Percentiles rank a stretch among this genome's conserved stretches.
Evolutionary conservation across 2,329 filamentous ascomycete species (phyloP).

Genomic region (Aspergillus ibericus): DNA sequence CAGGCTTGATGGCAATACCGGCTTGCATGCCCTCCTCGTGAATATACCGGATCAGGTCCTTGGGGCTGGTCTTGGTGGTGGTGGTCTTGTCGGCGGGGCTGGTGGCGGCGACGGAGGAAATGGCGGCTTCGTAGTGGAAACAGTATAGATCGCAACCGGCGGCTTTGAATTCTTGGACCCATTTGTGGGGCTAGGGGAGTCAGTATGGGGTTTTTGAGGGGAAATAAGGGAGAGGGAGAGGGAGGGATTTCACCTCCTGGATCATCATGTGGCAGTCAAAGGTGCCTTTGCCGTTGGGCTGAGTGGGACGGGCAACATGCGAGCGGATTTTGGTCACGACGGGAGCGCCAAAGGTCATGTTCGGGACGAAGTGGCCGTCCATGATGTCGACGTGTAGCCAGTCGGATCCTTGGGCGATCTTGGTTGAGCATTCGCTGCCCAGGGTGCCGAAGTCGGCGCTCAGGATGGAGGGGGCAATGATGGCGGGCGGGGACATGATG

Average conservation of each 20-base stretch:
- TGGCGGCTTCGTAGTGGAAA: slow-evolving; percentile 97
- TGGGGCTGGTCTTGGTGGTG: slow-evolving; percentile 70
- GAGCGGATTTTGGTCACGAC: slow-evolving; percentile 91
- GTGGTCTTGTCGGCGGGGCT: slow-evolving; percentile 69
- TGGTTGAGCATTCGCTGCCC: slow-evolving; percentile 80
- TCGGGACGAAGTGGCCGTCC: slow-evolving; percentile 98
- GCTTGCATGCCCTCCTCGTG: slow-evolving; percentile 85
- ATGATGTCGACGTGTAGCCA: slow-evolving; percentile 97
- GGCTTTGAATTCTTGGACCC: slow-evolving; percentile 92
- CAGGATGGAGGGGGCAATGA: slow-evolving; percentile 97
- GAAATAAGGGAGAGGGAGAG: neutral
- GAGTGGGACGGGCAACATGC: slow-evolving; percentile 74
- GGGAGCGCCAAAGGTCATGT: slow-evolving; percentile 94
- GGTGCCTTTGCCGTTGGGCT: slow-evolving; percentile 75
- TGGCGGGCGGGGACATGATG: slow-evolving; percentile 81
- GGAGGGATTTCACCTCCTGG: slow-evolving; percentile 66
- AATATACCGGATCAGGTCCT: slow-evolving; percentile 84
- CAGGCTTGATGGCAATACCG: slow-evolving; percentile 93
- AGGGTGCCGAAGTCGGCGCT: slow-evolving; percentile 92
- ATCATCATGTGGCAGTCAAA: slow-evolving; percentile 99
- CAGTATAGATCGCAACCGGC: slow-evolving; percentile 98
- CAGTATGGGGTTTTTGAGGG: neutral
- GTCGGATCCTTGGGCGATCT: slow-evolving; percentile 83
- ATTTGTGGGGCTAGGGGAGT: slow-evolving; percentile 80
- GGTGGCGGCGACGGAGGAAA: slow-evolving; percentile 78